phyloP scores from a whole-genome alignment of 805 yeast genomes.

The Lachancea nothofagi region DNA sequence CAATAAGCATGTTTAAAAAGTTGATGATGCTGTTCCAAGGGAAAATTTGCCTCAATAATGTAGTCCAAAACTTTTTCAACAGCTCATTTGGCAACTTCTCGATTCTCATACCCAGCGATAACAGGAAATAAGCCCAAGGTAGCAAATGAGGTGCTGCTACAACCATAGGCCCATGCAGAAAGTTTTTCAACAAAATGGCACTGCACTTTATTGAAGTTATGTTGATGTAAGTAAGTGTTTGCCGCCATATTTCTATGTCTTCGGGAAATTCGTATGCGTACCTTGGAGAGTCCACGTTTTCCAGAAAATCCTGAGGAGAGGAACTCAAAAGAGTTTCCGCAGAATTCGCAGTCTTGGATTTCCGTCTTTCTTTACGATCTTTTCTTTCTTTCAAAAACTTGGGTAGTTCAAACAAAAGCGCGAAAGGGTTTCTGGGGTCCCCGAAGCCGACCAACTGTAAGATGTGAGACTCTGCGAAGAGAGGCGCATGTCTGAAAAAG shows the following conservation, averaged over 20 bases:
- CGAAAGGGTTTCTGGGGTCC: conserved; percentile 68
- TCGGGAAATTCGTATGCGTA: conserved; percentile 23
- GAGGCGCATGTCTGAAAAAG: conserved; percentile 72
- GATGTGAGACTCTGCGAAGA: conserved; percentile 71
- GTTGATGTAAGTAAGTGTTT: conserved; percentile 49
- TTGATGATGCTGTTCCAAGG: conserved; percentile 67
- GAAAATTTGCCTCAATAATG: conserved; percentile 43
- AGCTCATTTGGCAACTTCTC: conserved; percentile 25
- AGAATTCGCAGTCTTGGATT: conserved; percentile 17
- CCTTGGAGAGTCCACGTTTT: conserved; percentile 26
- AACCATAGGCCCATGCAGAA: conserved; percentile 59
- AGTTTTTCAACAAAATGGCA: conserved; percentile 61
- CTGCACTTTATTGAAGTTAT: conserved; percentile 62
- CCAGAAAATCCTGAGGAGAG: conserved; percentile 16
- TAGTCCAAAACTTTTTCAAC: conserved; percentile 27
- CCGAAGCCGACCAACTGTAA: conserved; percentile 76
- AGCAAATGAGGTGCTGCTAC: conserved; percentile 68
- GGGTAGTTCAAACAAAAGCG: conserved; percentile 64
- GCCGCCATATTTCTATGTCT: conserved; percentile 43
- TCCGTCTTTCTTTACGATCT: conserved; percentile 63
- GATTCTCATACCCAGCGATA: conserved; percentile 55
- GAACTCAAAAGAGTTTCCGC: conserved; percentile 10
- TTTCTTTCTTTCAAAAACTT: conserved; percentile 66
- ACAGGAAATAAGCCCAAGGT: conserved; percentile 70
- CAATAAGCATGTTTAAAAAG: conserved; percentile 55